Evolutionary conservation across 2,329 filamentous ascomycete species (phyloP), one percentile per base, ranked within the genome.

Genomic region (Fusarium brachygibbosum): DNA sequence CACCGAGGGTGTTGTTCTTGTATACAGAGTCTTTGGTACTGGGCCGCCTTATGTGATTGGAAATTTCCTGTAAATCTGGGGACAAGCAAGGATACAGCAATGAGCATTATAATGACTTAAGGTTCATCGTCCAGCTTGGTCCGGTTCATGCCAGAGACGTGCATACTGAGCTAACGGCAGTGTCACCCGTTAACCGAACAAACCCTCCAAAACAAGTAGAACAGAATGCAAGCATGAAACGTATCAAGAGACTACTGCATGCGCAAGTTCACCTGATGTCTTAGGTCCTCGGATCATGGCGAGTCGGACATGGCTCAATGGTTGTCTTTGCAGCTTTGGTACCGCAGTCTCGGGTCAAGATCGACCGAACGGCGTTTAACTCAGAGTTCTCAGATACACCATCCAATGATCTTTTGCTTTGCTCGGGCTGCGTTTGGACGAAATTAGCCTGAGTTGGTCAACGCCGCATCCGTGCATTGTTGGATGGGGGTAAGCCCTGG

Each of bases 401-500:
- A 28, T 51, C 48, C 41, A 44, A 52, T 19, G 23, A 34, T 25
- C 48, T 42, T 48, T 21, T 21, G 42, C 12, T 31, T 37, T 44
- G 41, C 10, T 38, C n/a, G 42, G 35, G 21, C 23, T 45, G 23
- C 14, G 25, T 29, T 41, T 41, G 35, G 35, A 32, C 9, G 2
- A 17, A 25, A 69, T 62, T 66, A 69, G 66, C 56, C 66, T 69
- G 58, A 69, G 51, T 57, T 40, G 21, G 29, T 6, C 21, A 48
- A 42, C 17, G 63, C 63, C 63, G 34, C 63, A 57, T 25, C 23
- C 45, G 13, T 53, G 62, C 62, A 65, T 65, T 21, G 25, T 23
- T 41, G n/a, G 21, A 58, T 59, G 60, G 59, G 45, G 40, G 53
- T 52, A 34, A 41, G 40, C 46, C 62, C 52, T 48, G 46, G 25